Evolutionary conservation across 352 stramenopile species (phyloP).

Genomic region (Globisporangium polare): DNA sequence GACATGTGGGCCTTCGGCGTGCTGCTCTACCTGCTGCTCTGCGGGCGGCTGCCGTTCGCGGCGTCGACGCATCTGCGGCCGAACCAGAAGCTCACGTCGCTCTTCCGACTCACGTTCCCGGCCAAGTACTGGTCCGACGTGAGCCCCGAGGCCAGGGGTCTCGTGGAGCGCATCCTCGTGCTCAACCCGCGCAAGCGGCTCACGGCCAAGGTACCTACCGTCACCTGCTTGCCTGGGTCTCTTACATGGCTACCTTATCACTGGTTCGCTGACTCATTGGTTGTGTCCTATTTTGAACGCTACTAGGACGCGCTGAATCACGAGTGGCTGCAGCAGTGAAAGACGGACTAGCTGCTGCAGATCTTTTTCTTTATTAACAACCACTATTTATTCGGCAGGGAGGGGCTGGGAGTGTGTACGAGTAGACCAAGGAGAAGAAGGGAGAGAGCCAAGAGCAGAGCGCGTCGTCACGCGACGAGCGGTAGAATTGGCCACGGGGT

Average conservation of each 20-base stretch:
- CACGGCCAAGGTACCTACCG: slow-evolving; percentile 23
- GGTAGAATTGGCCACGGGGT: not conserved
- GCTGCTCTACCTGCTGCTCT: slow-evolving; percentile 96
- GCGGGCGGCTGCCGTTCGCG: slow-evolving; percentile 86
- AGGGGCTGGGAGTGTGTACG: not conserved
- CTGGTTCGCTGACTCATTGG: not conserved
- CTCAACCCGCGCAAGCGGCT: slow-evolving; percentile 48
- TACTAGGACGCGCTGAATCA: slow-evolving; percentile 49
- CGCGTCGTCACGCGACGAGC: not conserved
- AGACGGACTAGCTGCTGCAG: not conserved
- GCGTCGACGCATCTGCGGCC: slow-evolving; percentile 53
- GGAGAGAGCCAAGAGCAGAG: not conserved
- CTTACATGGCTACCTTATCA: not conserved
- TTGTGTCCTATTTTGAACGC: not conserved
- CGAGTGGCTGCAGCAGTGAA: slow-evolving; percentile 31
- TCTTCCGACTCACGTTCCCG: slow-evolving; percentile 71
- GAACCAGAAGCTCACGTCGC: slow-evolving; percentile 52
- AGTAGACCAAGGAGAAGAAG: not conserved
- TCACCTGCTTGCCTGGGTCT: not conserved
- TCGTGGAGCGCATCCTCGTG: slow-evolving; percentile 56
- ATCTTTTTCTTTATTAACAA: slow-evolving; percentile 7
- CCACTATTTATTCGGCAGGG: slow-evolving; percentile 3
- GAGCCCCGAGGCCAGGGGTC: slow-evolving; percentile 50
- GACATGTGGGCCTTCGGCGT: slow-evolving; percentile 98
- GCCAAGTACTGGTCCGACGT: slow-evolving; percentile 73